Evolutionary conservation across 805 yeast genomes (phyloP), one percentile per base, ranked within the genome.

Genomic region (Wickerhamomyces pijperi): DNA sequence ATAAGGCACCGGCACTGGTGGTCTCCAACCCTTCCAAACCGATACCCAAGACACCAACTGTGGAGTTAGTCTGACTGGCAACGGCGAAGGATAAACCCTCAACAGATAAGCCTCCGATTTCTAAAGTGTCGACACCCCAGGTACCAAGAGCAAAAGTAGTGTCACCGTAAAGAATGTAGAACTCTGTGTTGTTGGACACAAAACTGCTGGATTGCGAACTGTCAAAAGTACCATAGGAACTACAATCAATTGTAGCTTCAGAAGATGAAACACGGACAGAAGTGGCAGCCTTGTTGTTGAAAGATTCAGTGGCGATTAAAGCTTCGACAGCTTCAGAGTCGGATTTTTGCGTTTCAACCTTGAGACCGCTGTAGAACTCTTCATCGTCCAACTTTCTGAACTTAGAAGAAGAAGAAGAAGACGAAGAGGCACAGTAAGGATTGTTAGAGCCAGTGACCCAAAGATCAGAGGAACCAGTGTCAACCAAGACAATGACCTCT

Each of bases 381-480:
- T 16, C 18, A 19, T 34, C 36, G n/a, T 32, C 35, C 3, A 23
- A 15, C 19, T 37, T 21, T 32, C 35, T 32, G 21, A 32, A 20
- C 23, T 32, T 9, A 19, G 35, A 19, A 18, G 35, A 33, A 21
- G 28, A 39, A 46, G 43, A 36, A 5, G 41, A 36, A 8, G 45
- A 25, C 8, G 35, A 4, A 4, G 46, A 36, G 3, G 49, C 35
- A 49, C 77, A 71, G 41, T 63, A 68, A 2, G 78, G 69, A 48
- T 74, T 76, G 33, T 59, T 49, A 2, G 68, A 53, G 20, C 67
- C 62, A 42, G 72, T 64, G 18, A 80, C 73, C 84, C 85, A 80
- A 18, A 82, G 58, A 54, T 82, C 90, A 0, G 83, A 70, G 0
- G 87, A 79, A 3, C 90, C 92, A 1, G 88, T 82, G 50, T 82